These are phyloP conservation scores for Phytophthora citricola DNA, from an alignment of 352 stramenopile species.

Conservation along the genomic window DNA sequence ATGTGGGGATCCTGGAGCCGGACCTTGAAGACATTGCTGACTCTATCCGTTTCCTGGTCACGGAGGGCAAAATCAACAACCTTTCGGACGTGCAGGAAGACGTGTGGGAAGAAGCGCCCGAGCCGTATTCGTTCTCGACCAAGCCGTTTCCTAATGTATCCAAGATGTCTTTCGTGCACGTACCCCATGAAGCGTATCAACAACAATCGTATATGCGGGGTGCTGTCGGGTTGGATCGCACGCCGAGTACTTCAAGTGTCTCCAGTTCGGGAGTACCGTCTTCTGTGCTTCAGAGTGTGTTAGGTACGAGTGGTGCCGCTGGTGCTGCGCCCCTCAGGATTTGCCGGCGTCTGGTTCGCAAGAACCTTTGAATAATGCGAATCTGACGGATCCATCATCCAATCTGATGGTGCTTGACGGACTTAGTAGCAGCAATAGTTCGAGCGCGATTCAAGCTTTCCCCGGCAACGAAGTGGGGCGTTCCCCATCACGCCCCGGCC, in stretches of 20 bases:
- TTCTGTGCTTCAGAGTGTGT: slow-evolving; percentile 26
- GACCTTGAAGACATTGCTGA: slow-evolving; percentile 95
- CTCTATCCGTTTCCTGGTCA: slow-evolving; percentile 91
- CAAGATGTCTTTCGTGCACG: slow-evolving; percentile 77
- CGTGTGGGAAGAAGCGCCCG: slow-evolving; percentile 87
- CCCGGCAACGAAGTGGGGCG: slow-evolving; percentile 36
- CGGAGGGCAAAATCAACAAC: slow-evolving; percentile 89
- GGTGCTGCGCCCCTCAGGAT: slow-evolving; percentile 5
- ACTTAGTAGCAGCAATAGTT: slow-evolving; percentile 42
- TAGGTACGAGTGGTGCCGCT: slow-evolving; percentile 22
- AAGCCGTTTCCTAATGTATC: slow-evolving; percentile 84
- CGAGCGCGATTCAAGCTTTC: slow-evolving; percentile 22
- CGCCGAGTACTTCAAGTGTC: slow-evolving; percentile 27
- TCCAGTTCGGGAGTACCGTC: slow-evolving; percentile 18
- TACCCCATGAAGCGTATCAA: slow-evolving; percentile 30
- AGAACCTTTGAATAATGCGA: slow-evolving; percentile 31
- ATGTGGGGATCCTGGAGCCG: slow-evolving; percentile 93
- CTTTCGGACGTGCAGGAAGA: slow-evolving; percentile 76
- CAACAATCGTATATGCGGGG: slow-evolving; percentile 38
- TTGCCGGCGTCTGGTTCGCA: slow-evolving; percentile 22
- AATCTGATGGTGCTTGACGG: slow-evolving; percentile 47
- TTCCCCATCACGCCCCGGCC: slow-evolving; percentile 36
- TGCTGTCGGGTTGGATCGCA: slow-evolving; percentile 26
- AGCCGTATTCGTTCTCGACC: slow-evolving; percentile 81
- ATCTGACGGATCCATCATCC: slow-evolving; percentile 34